These are phyloP conservation scores for Trichoderma erinaceum DNA, from an alignment of 495 filamentous ascomycete species.

Conservation along the genomic window DNA sequence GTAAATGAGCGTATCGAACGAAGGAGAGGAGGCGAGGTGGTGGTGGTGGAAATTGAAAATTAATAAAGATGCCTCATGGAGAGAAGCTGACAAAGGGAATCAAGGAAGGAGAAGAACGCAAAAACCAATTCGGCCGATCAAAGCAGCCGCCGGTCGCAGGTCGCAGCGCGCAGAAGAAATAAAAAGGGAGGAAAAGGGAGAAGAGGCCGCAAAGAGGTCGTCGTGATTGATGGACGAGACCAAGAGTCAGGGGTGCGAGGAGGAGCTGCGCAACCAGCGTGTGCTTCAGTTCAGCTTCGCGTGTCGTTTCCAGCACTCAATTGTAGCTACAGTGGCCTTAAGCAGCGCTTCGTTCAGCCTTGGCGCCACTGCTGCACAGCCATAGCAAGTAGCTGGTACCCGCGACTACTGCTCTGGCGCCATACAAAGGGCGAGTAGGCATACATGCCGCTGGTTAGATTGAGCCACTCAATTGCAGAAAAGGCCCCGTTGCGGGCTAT, in stretches of 20 bases:
- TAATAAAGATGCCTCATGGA: conserved; percentile 16
- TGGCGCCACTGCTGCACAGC: conserved; percentile 12
- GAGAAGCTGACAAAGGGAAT: neutral
- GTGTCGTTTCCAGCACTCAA: neutral
- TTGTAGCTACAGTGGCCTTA: conserved; percentile 33
- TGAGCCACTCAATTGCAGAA: neutral
- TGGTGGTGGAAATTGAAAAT: neutral
- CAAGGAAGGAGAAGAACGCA: conserved; percentile 4
- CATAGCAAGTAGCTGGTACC: neutral
- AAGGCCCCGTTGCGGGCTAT: neutral
- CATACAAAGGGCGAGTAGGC: neutral
- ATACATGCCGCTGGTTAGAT: neutral
- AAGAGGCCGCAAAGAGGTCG: conserved; percentile 6
- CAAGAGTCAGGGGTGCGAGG: conserved; percentile 8
- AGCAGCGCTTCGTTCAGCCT: conserved; percentile 15
- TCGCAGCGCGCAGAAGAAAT: neutral
- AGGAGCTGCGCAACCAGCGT: neutral
- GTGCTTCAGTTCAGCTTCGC: neutral
- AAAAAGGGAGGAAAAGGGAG: neutral
- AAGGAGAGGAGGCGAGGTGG: neutral
- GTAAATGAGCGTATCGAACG: conserved; percentile 15
- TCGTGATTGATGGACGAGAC: neutral
- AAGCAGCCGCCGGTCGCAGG: conserved; percentile 1
- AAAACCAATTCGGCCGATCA: neutral
- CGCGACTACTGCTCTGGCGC: neutral